These are phyloP conservation scores for Hymenoscyphus salicellus DNA, from an alignment of 2,329 filamentous ascomycete species.

Conservation along the genomic window DNA sequence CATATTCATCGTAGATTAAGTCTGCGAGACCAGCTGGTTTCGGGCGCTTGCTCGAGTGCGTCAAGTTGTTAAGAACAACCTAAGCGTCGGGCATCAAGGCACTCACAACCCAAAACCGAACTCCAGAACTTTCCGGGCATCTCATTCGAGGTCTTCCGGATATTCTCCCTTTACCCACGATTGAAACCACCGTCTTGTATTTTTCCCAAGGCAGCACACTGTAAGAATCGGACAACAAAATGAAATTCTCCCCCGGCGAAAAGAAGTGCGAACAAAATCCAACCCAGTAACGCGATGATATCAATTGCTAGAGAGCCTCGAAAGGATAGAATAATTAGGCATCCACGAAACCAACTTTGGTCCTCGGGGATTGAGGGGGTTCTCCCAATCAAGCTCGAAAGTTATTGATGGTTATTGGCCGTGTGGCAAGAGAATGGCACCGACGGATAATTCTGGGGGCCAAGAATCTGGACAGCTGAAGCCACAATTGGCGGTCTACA, in stretches of 20 bases:
- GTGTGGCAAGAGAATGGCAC: background rate
- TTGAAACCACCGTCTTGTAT: background rate
- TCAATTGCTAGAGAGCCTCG: background rate
- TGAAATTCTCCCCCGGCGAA: background rate
- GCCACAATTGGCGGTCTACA: background rate
- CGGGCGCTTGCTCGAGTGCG: too few species aligned
- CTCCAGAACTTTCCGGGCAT: background rate
- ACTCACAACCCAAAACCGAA: background rate
- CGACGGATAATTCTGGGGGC: background rate
- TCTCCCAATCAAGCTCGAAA: background rate
- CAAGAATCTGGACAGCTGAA: background rate
- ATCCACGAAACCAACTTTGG: background rate
- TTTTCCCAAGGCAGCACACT: background rate
- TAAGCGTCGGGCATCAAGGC: background rate
- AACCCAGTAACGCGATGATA: background rate
- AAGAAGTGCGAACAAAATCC: background rate
- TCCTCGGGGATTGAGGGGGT: background rate
- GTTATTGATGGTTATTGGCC: too few species aligned
- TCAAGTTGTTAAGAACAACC: background rate
- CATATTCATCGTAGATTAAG: too few species aligned
- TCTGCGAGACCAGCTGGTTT: too few species aligned
- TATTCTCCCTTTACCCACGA: background rate
- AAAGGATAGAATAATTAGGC: background rate
- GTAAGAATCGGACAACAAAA: background rate
- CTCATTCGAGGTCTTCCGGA: background rate